Base-by-base conservation (phyloP, 2,329 filamentous ascomycete genomes). In the Seiridium unicorne region DNA sequence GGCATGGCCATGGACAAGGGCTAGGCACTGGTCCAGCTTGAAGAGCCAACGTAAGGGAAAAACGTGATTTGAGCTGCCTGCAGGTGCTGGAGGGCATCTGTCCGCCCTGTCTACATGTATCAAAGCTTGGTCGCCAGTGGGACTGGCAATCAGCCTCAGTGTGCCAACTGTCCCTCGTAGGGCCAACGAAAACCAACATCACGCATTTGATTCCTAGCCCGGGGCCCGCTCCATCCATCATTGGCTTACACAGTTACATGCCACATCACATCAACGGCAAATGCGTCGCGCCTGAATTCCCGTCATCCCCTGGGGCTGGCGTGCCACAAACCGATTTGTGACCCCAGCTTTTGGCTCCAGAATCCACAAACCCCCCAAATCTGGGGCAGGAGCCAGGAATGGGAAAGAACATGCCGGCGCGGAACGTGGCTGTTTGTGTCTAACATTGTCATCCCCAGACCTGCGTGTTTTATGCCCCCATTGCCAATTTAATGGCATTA, bases 381-480 rank as follows among this genome's bases (percentile, higher is more conserved):
- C 54, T 38, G 54, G 54, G 54, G 54, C 54, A 46, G 18, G 51
- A 55, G 36, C 36, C 38, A 38, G 38, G 38, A 40, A 44, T 18
- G 34, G 32, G 2, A 26, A 11, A 54, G 18, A 42, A 35, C 44
- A 53, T 54, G 57, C 40, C 57, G 57, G 34, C 18, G 57, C 18
- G 26, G 55, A 42, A 49, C 55, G 55, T 58, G 55, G 55, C 47
- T 59, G 57, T 53, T 59, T 59, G 57, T 51, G 55, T 58, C 35
- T 42, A 40, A 49, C 32, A 40, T 35, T 58, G n/a, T 40, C 36
- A 10, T 35, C 51, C 51, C 34, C 51, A 55, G 36, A 11, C 51
- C 13, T 55, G 18, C 55, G 55, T 51, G 44, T 26, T 58, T 18
- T 35, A 38, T 53, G 49, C 49, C 26, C 34, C 38, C 32, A 26